These are phyloP conservation scores for Cynara cardunculus DNA, from an alignment of 129 eudicot genomes.

Conservation along the genomic window DNA sequence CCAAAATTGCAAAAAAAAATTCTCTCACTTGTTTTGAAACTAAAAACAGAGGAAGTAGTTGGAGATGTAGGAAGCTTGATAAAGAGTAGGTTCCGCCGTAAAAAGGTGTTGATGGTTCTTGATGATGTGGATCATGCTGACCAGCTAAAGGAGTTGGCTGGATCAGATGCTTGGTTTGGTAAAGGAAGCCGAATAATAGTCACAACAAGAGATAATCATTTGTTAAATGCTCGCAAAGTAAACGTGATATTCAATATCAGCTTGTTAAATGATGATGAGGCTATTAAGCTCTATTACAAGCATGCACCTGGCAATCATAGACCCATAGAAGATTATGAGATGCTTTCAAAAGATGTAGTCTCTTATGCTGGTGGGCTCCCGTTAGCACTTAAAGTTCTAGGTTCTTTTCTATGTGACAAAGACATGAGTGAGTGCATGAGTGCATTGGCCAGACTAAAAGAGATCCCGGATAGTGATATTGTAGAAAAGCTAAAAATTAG, in stretches of 20 bases:
- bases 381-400: conserved; percentile 29
- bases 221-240: background rate
- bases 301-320: background rate
- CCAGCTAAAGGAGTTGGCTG: conserved; percentile 8
- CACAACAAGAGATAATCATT: conserved; percentile 16
- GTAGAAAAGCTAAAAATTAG: conserved; percentile 3
- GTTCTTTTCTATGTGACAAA: conserved; percentile 11
- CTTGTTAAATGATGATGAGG: conserved; percentile 5
- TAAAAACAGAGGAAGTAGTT: background rate
- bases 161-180: conserved; percentile 22
- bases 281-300: conserved; percentile 7
- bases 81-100: background rate
- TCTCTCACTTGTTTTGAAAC: background rate
- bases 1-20: background rate
- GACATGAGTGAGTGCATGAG: conserved; percentile 11
- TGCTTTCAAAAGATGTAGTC: conserved; percentile 9
- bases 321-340: background rate
- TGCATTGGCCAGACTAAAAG: conserved; percentile 7
- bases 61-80: background rate
- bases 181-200: conserved; percentile 14
- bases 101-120: conserved; percentile 18
- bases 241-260: background rate
- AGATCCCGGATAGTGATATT: background rate
- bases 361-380: conserved; percentile 21
- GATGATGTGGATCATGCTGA: conserved; percentile 20